phyloP scores from a whole-genome alignment of 768 basidiomycete species.

The Cystofilobasidium ferigula region DNA sequence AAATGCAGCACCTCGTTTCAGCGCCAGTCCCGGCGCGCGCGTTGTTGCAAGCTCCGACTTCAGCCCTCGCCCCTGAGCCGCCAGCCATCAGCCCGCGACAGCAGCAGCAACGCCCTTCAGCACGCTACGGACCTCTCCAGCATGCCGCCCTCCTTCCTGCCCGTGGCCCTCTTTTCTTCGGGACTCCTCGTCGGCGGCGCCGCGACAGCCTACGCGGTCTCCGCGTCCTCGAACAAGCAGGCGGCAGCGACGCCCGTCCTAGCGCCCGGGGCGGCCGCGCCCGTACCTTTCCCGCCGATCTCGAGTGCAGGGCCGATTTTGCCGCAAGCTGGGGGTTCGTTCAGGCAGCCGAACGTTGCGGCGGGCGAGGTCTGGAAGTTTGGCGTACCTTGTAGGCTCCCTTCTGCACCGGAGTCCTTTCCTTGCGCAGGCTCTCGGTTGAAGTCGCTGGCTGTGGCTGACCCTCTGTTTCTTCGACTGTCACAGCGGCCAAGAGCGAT shows the following conservation, averaged over 20 bases:
- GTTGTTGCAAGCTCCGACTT: too few species aligned
- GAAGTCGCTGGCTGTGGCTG: neutral
- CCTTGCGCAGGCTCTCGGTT: neutral
- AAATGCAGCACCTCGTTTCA: too few species aligned
- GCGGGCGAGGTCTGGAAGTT: slow-evolving; percentile 53
- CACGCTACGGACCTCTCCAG: too few species aligned
- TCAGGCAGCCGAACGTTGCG: slow-evolving; percentile 11
- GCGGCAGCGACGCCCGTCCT: slow-evolving; percentile 45
- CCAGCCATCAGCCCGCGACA: too few species aligned
- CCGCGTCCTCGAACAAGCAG: slow-evolving; percentile 31
- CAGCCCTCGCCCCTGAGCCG: too few species aligned
- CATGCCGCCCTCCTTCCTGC: slow-evolving; percentile 26
- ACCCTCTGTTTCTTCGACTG: neutral
- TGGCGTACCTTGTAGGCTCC: slow-evolving; percentile 64
- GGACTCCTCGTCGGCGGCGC: slow-evolving; percentile 74
- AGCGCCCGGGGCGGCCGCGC: slow-evolving; percentile 30
- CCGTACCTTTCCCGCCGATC: slow-evolving; percentile 25
- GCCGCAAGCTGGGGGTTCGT: neutral
- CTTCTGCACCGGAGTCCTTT: too few species aligned
- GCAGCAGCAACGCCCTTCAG: too few species aligned
- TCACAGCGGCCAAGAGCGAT: slow-evolving; percentile 23
- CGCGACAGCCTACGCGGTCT: slow-evolving; percentile 36
- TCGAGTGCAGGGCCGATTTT: slow-evolving; percentile 20
- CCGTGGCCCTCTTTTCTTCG: slow-evolving; percentile 56
- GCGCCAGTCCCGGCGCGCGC: too few species aligned